phyloP scores from a whole-genome alignment of 192 early-diverging fungal genomes.

The Backusella circina region DNA sequence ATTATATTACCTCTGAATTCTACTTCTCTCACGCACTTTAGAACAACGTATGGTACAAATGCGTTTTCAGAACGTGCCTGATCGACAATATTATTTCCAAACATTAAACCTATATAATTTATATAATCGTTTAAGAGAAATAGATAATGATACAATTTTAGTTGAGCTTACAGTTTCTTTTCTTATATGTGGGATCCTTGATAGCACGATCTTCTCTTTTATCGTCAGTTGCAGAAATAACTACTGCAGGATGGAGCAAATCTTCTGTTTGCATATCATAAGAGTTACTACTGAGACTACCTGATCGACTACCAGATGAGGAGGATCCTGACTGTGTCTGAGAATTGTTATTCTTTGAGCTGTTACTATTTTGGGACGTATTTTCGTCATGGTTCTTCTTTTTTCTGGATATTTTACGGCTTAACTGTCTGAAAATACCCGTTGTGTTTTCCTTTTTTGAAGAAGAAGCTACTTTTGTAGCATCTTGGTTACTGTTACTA shows the following conservation, averaged over 20 bases:
- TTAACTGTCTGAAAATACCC: conserved; percentile 1
- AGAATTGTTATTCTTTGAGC: neutral
- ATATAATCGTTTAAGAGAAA: neutral
- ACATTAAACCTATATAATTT: conserved; percentile 36
- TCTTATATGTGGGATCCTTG: neutral
- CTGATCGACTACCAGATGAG: neutral
- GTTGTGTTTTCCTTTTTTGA: neutral
- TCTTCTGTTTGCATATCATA: conserved; percentile 1
- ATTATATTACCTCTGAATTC: conserved; percentile 41
- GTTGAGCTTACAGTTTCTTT: neutral
- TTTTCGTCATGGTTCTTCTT: neutral
- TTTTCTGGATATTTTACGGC: neutral
- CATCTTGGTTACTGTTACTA: neutral
- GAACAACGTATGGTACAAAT: conserved; percentile 61
- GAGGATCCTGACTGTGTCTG: neutral
- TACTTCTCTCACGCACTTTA: conserved; percentile 65
- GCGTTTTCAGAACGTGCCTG: conserved; percentile 54
- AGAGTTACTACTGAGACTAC: neutral
- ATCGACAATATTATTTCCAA: conserved; percentile 58
- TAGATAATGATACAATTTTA: neutral
- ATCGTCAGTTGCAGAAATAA: neutral
- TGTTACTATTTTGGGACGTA: neutral
- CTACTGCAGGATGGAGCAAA: neutral
- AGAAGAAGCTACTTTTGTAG: neutral
- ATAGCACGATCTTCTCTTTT: neutral